Conservation (phyloP, 1,284 basidiomycete genomes). For the Rhodotorula sp. region DNA sequence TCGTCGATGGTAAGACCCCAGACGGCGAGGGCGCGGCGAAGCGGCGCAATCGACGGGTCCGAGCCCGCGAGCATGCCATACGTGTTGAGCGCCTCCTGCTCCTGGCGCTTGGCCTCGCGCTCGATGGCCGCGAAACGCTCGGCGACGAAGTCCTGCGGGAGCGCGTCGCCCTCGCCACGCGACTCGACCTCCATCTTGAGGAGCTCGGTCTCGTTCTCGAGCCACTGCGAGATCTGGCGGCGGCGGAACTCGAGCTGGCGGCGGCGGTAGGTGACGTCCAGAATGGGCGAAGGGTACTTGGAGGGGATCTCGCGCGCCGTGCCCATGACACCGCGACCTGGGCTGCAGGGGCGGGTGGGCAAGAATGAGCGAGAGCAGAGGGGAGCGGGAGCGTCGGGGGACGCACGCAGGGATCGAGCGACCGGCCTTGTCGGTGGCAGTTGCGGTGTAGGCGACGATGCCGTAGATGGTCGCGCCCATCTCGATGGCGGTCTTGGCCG, state of each 20-base stretch:
- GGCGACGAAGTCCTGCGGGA: slow-evolving; percentile 60
- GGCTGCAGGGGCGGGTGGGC: slow-evolving; percentile 56
- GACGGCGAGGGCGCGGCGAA: slow-evolving; percentile 90
- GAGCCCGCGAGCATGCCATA: slow-evolving; percentile 86
- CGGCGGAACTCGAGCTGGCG: slow-evolving; percentile 92
- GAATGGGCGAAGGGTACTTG: slow-evolving; percentile 67
- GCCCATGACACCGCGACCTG: slow-evolving; percentile 75
- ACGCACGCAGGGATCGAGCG: slow-evolving; percentile 51
- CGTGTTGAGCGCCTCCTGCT: slow-evolving; percentile 81
- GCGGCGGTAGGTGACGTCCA: slow-evolving; percentile 81
- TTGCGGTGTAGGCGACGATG: slow-evolving; percentile 92
- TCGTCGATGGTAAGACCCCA: slow-evolving; percentile 95
- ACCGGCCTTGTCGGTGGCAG: slow-evolving; percentile 64
- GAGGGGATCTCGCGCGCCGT: slow-evolving; percentile 77
- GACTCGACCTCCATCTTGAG: slow-evolving; percentile 74
- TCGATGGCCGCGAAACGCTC: slow-evolving; percentile 80
- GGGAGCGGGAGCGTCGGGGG: slow-evolving; percentile 6
- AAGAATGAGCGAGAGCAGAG: slow-evolving; percentile 9
- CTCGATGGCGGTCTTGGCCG: slow-evolving; percentile 89
- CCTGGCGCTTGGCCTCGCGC: slow-evolving; percentile 82
- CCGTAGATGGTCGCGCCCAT: slow-evolving; percentile 82
- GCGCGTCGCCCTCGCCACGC: slow-evolving; percentile 51
- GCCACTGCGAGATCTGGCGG: slow-evolving; percentile 89
- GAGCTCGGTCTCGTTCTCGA: slow-evolving; percentile 79
- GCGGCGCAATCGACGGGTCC: slow-evolving; percentile 81